Base-by-base conservation (phyloP, 768 basidiomycete genomes). In the Pisolithus sp. region DNA sequence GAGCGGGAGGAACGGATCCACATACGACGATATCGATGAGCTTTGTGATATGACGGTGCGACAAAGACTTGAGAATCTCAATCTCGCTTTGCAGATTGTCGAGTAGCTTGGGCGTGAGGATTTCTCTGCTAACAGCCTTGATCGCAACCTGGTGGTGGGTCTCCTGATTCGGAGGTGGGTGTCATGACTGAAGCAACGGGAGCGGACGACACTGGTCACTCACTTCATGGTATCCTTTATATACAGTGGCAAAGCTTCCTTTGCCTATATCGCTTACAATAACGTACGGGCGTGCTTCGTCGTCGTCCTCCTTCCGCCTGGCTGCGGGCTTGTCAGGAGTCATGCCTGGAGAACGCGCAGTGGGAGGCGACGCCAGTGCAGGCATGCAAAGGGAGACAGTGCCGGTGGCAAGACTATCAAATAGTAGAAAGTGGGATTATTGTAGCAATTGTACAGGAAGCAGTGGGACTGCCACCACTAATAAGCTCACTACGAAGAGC, bases 31-130 rank as follows among this genome's bases (percentile, higher is more conserved):
- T 94, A 65, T 97, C 93, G 49, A 93, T 82, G 24, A 99, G 75
- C 58, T 83, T 84, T 7, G 96, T 97, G 48, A 99, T 89, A 71
- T 98, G 93, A 40, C 89, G 76, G 68, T 99, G 93, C 5, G 86
- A 89, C 47, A 97, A 79, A 1, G 85, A 84, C 73, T 97, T 98
- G 61, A 98, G 81, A 56, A 99, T 97, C 56, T 92, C 85, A 53
- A 98, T 97, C 76, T 99, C 96, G 60, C 89, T 89, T 67, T 96
- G 93, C n/a, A 98, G 81, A 65, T 97, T 98, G 73, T 98, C 94
- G 52, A 97, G 83, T 17, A 97, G 80, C 71, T 97, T 99, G 13
- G 89, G 75, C 34, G 86, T 93, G 36, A 99, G 80, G 58, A 85
- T 90, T 62, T 87, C 82, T 48, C 86, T 82, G 53, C 88, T 85